Percentiles rank a stretch among this genome's conserved stretches.
Conservation (phyloP, 441 rosid genomes). For the Adansonia gregorii region DNA sequence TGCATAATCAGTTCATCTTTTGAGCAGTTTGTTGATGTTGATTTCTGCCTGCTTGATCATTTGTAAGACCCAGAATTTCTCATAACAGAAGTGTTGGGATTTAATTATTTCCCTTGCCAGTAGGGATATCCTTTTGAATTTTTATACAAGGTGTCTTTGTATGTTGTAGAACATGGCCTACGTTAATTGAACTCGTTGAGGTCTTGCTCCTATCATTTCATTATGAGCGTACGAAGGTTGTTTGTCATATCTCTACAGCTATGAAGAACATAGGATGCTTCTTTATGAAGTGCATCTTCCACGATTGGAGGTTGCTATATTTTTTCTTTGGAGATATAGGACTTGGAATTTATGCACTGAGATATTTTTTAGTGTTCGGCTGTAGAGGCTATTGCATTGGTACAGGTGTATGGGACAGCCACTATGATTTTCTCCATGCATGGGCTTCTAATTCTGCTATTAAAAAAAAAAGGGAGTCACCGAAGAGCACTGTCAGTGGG, state of each 20-base stretch:
- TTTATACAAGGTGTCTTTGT: neutral
- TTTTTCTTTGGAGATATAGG: too few relatives aligned
- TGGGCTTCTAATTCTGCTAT: constrained; percentile 58
- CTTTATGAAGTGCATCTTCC: too few relatives aligned
- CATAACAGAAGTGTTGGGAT: neutral
- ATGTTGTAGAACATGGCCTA: neutral
- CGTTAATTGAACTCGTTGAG: neutral
- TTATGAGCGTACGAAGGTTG: neutral
- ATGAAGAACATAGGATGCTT: neutral
- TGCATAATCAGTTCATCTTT: neutral
- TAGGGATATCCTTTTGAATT: neutral
- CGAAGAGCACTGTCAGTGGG: constrained; percentile 35
- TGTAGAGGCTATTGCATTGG: constrained; percentile 73
- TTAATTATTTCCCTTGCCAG: neutral
- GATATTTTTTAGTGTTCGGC: too few relatives aligned
- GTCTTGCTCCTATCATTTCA: neutral
- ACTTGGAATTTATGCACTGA: too few relatives aligned
- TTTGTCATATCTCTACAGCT: neutral
- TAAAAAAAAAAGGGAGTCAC: constrained; percentile 28
- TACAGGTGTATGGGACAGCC: constrained; percentile 67
- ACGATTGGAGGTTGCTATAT: too few relatives aligned
- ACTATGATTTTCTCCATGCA: constrained; percentile 54
- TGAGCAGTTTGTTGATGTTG: neutral
- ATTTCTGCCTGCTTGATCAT: neutral
- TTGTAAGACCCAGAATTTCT: neutral